Evolutionary conservation across 371 early-diverging fungal genomes (phyloP).

Genomic region (Mortierella sp.): DNA sequence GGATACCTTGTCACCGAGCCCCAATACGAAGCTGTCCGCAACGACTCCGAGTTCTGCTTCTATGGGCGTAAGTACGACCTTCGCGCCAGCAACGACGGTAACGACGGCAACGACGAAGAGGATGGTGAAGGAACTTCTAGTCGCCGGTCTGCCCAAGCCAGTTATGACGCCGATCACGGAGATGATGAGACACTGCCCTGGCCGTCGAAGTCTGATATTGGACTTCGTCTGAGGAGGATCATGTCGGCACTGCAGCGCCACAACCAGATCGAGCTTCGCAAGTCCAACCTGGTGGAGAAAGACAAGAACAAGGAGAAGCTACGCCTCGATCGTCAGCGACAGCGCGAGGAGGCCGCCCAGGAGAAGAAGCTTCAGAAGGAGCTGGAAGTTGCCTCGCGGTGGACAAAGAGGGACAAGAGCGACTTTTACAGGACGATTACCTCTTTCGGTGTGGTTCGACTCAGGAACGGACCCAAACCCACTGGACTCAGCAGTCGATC

Average conservation of each 20-base stretch:
- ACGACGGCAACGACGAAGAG: conserved; percentile 43
- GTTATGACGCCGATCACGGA: conserved; percentile 29
- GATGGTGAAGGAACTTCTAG: conserved; percentile 58
- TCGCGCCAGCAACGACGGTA: conserved; percentile 37
- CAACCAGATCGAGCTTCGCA: conserved; percentile 62
- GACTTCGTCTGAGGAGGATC: conserved; percentile 78
- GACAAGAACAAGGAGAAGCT: conserved; percentile 57
- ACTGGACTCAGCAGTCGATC: conserved; percentile 14
- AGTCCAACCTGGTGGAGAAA: conserved; percentile 58
- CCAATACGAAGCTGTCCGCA: conserved; percentile 77
- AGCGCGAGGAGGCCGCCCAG: conserved; percentile 63
- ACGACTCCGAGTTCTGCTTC: conserved; percentile 80
- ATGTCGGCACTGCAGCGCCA: conserved; percentile 78
- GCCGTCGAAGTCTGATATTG: conserved; percentile 80
- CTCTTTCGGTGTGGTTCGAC: conserved; percentile 74
- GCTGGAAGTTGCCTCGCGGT: conserved; percentile 66
- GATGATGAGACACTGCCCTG: conserved; percentile 60
- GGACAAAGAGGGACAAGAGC: conserved; percentile 79
- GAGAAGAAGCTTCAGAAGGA: conserved; percentile 62
- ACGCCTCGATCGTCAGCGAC: conserved; percentile 59
- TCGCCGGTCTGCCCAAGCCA: conserved; percentile 54
- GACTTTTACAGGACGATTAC: conserved; percentile 78
- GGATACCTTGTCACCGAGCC: conserved; percentile 76
- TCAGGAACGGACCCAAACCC: conserved; percentile 24
- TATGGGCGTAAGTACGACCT: conserved; percentile 69